A percentile compares a stretch with the other conserved stretches of the same genome.
Conservation (phyloP, 2,329 filamentous ascomycete species). For the Paramyrothecium roridum region DNA sequence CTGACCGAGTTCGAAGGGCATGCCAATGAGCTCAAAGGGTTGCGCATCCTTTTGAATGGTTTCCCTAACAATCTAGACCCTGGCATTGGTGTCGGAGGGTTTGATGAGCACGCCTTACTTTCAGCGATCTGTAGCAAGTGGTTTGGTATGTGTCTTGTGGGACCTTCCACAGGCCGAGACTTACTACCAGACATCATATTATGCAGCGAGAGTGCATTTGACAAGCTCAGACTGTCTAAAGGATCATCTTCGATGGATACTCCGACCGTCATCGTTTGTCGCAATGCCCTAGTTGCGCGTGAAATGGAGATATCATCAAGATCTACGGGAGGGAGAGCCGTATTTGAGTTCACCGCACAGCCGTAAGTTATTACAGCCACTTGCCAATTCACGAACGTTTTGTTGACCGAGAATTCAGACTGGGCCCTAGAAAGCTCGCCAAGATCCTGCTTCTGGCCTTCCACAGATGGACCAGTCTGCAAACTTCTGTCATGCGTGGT, state of each 20-base stretch:
- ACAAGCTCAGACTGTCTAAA: no score
- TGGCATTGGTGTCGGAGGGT: no score
- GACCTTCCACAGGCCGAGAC: no score
- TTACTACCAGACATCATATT: no score
- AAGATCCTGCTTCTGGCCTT: slow-evolving; percentile 23
- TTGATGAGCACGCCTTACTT: no score
- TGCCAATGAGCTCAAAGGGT: no score
- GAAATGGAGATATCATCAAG: background rate
- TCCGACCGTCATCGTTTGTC: slow-evolving; percentile 28
- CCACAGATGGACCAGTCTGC: slow-evolving; percentile 18
- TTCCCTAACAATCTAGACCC: no score
- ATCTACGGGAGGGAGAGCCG: slow-evolving; percentile 6
- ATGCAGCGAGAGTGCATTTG: no score
- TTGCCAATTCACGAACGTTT: background rate
- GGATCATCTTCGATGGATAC: background rate
- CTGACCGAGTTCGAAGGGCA: background rate
- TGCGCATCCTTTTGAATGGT: slow-evolving; percentile 1
- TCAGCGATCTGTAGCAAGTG: no score
- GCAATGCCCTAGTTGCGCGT: slow-evolving; percentile 23
- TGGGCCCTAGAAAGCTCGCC: slow-evolving; percentile 33
- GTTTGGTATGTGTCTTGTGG: no score
- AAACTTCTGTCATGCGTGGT: slow-evolving; percentile 1
- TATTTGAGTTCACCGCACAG: slow-evolving; percentile 35
- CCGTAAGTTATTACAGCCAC: slow-evolving; percentile 21
- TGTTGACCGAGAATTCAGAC: slow-evolving; percentile 11